Conservation (phyloP, 305 asterid species). For the Solanum chacoense region DNA sequence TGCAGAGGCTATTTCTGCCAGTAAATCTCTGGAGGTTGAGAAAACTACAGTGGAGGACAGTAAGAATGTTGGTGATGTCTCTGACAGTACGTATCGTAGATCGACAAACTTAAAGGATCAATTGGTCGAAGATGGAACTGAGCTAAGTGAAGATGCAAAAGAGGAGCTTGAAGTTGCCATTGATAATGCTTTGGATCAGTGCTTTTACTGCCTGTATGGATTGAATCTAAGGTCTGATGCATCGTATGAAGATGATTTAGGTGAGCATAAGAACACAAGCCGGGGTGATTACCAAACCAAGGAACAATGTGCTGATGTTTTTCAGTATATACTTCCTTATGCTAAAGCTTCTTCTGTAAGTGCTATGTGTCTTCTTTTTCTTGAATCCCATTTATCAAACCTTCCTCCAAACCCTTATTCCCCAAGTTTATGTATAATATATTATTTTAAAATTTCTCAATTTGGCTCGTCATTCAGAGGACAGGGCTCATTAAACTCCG, state of each 20-base stretch:
- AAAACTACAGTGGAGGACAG: slow-evolving; percentile 27
- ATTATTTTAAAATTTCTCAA: neutral
- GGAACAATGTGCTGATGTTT: slow-evolving; percentile 99
- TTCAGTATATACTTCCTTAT: slow-evolving; percentile 88
- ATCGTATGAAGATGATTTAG: slow-evolving; percentile 84
- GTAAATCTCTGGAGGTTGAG: slow-evolving; percentile 21
- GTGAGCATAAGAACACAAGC: slow-evolving; percentile 84
- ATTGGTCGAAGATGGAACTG: slow-evolving; percentile 28
- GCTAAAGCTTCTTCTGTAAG: slow-evolving; percentile 97
- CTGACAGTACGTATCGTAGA: slow-evolving; percentile 19
- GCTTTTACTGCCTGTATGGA: slow-evolving; percentile 94
- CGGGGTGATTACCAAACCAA: slow-evolving; percentile 97
- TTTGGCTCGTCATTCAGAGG: slow-evolving; percentile 42
- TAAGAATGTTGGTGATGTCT: slow-evolving; percentile 22
- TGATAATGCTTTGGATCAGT: slow-evolving; percentile 91
- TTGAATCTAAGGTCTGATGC: slow-evolving; percentile 87
- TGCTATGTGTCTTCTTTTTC: slow-evolving; percentile 11
- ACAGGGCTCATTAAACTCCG: slow-evolving; percentile 86
- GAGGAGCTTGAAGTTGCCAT: slow-evolving; percentile 87
- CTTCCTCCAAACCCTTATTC: neutral
- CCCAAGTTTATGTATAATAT: neutral
- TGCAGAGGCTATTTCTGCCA: slow-evolving; percentile 28
- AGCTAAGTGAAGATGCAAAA: slow-evolving; percentile 65
- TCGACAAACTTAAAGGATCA: slow-evolving; percentile 28
- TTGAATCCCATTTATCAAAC: slow-evolving; percentile 1